Conservation (phyloP, 2,329 filamentous ascomycete genomes). For the Pseudopyricularia cyperi region DNA sequence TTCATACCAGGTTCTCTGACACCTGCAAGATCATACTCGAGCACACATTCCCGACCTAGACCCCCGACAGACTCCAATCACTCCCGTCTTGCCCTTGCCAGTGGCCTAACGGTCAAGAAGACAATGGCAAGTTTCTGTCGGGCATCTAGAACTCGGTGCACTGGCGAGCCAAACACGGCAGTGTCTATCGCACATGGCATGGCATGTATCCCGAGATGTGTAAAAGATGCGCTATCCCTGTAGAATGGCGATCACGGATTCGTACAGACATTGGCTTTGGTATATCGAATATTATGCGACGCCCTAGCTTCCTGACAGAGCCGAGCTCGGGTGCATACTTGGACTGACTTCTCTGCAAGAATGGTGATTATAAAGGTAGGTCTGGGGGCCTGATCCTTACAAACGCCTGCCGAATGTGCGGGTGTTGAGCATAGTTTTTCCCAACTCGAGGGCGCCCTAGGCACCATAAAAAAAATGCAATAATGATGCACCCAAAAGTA, state of each 20-base stretch:
- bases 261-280: slow-evolving; percentile 23
- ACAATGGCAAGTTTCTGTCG: slow-evolving; percentile 24
- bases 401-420: no score
- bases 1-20: background rate
- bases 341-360: slow-evolving; percentile 23
- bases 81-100: slow-evolving; percentile 12
- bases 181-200: slow-evolving; percentile 23
- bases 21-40: background rate
- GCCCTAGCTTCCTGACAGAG: background rate
- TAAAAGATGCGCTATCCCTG: slow-evolving; percentile 22
- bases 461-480: no score
- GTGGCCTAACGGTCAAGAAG: slow-evolving; percentile 25
- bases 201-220: slow-evolving; percentile 25
- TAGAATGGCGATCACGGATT: slow-evolving; percentile 21
- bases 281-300: slow-evolving; percentile 13
- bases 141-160: slow-evolving; percentile 17
- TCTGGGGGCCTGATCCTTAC: no score
- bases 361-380: no score
- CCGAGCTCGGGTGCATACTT: slow-evolving; percentile 23
- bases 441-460: no score
- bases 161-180: slow-evolving; percentile 21
- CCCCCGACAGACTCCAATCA: background rate
- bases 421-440: no score
- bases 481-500: no score
- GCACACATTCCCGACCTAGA: background rate